Conservation (phyloP, 495 filamentous ascomycete species). For the Hyaloscypha variabilis region DNA sequence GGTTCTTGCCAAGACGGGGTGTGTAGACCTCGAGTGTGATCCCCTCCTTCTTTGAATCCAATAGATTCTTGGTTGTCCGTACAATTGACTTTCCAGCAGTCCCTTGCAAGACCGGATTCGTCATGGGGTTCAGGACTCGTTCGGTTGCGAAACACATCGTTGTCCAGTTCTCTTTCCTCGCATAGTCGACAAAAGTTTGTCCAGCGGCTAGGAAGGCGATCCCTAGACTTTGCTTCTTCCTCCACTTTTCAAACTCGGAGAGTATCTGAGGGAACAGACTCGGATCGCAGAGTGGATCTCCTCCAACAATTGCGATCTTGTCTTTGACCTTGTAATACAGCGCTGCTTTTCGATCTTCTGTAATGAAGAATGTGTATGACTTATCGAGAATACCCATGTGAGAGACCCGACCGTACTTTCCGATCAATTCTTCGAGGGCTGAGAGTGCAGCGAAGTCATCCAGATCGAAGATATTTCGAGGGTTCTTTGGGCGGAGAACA, state of each 20-base stretch:
- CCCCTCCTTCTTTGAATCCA: slow-evolving; percentile 39
- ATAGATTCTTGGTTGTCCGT: slow-evolving; percentile 40
- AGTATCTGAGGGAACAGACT: slow-evolving; percentile 33
- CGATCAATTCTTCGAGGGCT: slow-evolving; percentile 36
- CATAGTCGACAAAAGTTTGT: slow-evolving; percentile 34
- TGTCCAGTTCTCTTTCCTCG: slow-evolving; percentile 37
- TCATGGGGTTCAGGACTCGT: slow-evolving; percentile 39
- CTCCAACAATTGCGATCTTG: slow-evolving; percentile 40
- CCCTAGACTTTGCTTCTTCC: slow-evolving; percentile 33
- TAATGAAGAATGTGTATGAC: slow-evolving; percentile 47
- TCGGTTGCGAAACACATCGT: slow-evolving; percentile 45
- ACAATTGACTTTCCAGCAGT: slow-evolving; percentile 41
- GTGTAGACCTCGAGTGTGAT: slow-evolving; percentile 41
- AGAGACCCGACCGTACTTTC: slow-evolving; percentile 41
- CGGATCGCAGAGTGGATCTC: slow-evolving; percentile 43
- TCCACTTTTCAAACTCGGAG: slow-evolving; percentile 41
- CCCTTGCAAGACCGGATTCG: slow-evolving; percentile 45
- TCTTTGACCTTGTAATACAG: slow-evolving; percentile 45
- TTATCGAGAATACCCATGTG: slow-evolving; percentile 50
- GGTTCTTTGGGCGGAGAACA: background rate
- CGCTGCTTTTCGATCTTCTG: slow-evolving; percentile 37
- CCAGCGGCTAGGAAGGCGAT: slow-evolving; percentile 46
- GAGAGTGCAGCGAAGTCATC: slow-evolving; percentile 37
- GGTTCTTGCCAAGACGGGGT: slow-evolving; percentile 34
- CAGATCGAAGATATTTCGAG: slow-evolving; percentile 17